Conservation (phyloP, 176 grass and related monocot genomes). For the Aegilops umbellulata region DNA sequence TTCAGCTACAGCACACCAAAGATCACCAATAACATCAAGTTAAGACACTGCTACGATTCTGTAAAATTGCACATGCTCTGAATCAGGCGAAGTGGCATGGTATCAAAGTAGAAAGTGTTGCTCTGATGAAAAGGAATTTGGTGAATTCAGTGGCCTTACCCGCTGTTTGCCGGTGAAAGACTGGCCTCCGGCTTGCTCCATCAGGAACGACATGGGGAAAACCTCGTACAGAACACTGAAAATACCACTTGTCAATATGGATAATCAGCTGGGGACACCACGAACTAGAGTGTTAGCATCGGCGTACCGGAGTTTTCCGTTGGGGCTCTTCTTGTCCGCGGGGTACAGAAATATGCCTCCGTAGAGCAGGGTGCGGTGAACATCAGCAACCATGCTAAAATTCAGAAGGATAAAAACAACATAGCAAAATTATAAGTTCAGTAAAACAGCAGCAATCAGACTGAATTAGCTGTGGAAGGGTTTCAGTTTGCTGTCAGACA, state of each 20-base stretch:
- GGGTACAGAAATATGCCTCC: slow-evolving; percentile 98
- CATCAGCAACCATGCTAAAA: slow-evolving; percentile 86
- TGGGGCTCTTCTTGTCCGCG: slow-evolving; percentile 82
- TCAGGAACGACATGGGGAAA: slow-evolving; percentile 92
- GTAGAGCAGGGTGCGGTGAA: slow-evolving; percentile 90
- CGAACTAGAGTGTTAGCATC: background rate
- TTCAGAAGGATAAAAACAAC: background rate
- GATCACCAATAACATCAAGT: background rate
- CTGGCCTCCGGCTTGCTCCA: slow-evolving; percentile 97
- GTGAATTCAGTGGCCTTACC: slow-evolving; percentile 34
- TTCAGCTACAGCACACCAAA: background rate
- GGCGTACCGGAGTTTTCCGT: slow-evolving; percentile 81
- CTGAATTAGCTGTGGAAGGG: background rate
- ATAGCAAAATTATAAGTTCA: background rate
- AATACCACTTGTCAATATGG: background rate
- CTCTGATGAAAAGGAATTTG: background rate
- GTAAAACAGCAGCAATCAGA: background rate
- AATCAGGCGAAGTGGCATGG: background rate
- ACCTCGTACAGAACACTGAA: slow-evolving; percentile 94
- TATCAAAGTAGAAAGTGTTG: background rate
- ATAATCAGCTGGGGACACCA: background rate
- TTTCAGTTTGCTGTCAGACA: background rate
- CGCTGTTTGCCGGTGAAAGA: slow-evolving; percentile 83
- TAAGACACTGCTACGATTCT: background rate
- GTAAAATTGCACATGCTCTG: background rate